Evolutionary conservation across 1,284 basidiomycete species (phyloP).

Genomic region (Cryptococcus maquisensis): DNA sequence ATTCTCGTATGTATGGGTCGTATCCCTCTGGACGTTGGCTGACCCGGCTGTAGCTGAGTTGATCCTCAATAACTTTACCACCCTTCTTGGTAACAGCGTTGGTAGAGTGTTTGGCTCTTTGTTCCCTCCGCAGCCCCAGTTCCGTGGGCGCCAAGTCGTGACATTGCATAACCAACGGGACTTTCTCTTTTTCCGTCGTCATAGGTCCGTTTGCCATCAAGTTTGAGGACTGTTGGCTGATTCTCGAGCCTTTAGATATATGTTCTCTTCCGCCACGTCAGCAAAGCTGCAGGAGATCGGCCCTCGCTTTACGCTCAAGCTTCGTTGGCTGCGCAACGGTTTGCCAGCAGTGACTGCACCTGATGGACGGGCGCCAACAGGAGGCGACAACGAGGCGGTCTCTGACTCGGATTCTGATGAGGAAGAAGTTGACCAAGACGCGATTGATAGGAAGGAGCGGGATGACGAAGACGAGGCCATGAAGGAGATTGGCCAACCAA

Average conservation of each 20-base stretch:
- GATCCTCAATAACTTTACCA: conserved; percentile 92
- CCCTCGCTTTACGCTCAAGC: conserved; percentile 91
- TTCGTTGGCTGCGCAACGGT: conserved; percentile 83
- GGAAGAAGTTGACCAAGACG: conserved; percentile 29
- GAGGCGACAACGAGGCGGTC: conserved; percentile 58
- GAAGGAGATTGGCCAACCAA: conserved; percentile 31
- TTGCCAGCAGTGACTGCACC: conserved; percentile 65
- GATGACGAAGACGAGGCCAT: conserved; percentile 44
- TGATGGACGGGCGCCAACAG: conserved; percentile 43
- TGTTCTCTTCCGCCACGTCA: conserved; percentile 84
- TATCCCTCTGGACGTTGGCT: not conserved
- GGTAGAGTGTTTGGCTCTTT: conserved; percentile 92
- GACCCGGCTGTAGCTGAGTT: conserved; percentile 61
- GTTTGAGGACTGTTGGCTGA: not conserved
- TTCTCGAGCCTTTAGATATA: conserved; percentile 59
- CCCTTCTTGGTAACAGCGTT: conserved; percentile 85
- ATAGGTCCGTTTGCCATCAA: conserved; percentile 58
- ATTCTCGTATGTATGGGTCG: conserved; percentile 59
- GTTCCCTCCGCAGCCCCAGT: conserved; percentile 92
- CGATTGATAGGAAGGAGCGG: conserved; percentile 31
- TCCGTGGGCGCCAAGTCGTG: conserved; percentile 94
- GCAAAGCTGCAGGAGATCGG: conserved; percentile 97
- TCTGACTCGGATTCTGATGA: conserved; percentile 29
- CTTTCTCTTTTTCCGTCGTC: conserved; percentile 94
- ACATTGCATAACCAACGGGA: conserved; percentile 97